Evolutionary conservation across 176 grass and related monocot genomes (phyloP), one percentile per base, ranked within the genome.

Genomic region (Phoenix roebelenii): DNA sequence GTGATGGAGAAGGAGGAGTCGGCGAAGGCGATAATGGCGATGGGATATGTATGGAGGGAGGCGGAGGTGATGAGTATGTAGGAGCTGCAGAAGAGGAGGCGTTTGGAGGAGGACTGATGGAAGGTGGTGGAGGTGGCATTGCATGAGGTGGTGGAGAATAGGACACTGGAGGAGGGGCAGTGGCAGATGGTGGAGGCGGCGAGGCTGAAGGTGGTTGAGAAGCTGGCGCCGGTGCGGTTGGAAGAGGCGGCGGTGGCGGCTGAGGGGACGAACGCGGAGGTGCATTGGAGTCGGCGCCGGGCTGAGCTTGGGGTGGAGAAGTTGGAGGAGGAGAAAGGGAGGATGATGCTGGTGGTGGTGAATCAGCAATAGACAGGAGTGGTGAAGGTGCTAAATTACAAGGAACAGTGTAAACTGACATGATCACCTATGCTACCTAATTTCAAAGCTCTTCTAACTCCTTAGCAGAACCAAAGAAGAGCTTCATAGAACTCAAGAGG

Each of bases 281-380:
- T 19, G 23, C 59, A 58, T 66, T 49, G 62, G 69, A 12, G 72
- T 68, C 44, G 69, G 56, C 29, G 85, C 64, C 56, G 69, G 74
- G 7, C 73, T 44, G 69, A 15, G 76, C 50, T 55, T 63, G 72
- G 1, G 76, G 68, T 18, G 76, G 76, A 3, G 85, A 65, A 59
- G 81, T 63, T 5, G 35, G 35, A 44, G 35, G 35, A 44, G 10
- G 35, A 44, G 7, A 14, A 14, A 44, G 35, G 10, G 35, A 44
- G 35, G 9, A 44, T 9, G 35, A 44, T 44, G 35, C 12, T 44
- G 35, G 35, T 12, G 35, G 35, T 44, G 35, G 35, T 12, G 35
- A 44, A 44, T 12, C 1, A 44, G 35, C 35, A 44, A 14, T 3
- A 44, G 35, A 12, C 10, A 12, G 0, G 5, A 10, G 35, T 10